A percentile compares a stretch with the other conserved stretches of the same genome.
phyloP scores from a whole-genome alignment of 140 eudicot species.

The Cichorium intybus region DNA sequence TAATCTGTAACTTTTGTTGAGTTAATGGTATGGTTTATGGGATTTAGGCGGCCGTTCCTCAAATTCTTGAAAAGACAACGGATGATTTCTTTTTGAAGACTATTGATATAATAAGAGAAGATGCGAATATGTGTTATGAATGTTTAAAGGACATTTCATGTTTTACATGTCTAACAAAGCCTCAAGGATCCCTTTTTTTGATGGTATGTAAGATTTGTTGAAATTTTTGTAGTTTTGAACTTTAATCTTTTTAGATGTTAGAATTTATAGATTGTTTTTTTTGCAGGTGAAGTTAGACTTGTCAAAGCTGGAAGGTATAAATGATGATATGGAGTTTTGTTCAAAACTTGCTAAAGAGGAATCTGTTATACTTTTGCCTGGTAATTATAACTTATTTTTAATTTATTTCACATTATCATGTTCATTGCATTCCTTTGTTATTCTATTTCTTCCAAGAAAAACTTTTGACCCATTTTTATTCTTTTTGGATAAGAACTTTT shows the following conservation, averaged over 20 bases:
- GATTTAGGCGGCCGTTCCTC: conserved; percentile 77
- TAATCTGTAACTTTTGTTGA: background rate
- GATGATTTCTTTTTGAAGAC: conserved; percentile 48
- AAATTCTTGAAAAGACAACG: conserved; percentile 57
- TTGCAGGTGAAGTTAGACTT: conserved; percentile 48
- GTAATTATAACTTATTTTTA: conserved; percentile 10
- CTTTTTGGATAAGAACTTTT: no score
- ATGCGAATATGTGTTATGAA: conserved; percentile 52
- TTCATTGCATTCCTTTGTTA: background rate
- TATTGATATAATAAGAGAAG: conserved; percentile 34
- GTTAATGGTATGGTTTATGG: conserved; percentile 7
- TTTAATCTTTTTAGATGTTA: no score
- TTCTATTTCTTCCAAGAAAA: no score
- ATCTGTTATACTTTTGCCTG: conserved; percentile 51
- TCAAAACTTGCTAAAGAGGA: conserved; percentile 55
- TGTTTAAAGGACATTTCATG: conserved; percentile 56
- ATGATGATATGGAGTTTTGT: conserved; percentile 50
- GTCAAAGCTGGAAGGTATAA: conserved; percentile 35
- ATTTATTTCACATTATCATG: background rate
- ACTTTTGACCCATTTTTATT: no score
- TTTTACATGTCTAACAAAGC: conserved; percentile 57
- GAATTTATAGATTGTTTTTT: background rate
- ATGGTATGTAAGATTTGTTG: conserved; percentile 39
- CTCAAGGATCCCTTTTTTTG: conserved; percentile 77
- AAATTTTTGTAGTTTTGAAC: background rate